Conservation (phyloP, 2,329 filamentous ascomycete species). For the Penicillium thymicola region DNA sequence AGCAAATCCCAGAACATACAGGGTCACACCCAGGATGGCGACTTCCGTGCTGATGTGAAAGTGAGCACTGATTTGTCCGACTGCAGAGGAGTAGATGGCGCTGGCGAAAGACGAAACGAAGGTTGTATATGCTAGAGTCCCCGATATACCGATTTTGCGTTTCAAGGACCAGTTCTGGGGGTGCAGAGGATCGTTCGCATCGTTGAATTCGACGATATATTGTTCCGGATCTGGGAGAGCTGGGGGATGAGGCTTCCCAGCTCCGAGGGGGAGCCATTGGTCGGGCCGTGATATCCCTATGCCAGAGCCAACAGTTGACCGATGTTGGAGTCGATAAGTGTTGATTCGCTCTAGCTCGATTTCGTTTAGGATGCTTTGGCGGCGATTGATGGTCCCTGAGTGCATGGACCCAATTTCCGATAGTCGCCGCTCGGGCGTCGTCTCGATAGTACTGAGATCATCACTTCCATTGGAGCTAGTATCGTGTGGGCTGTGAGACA, state of each 20-base stretch:
- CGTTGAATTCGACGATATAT: constrained; percentile 56
- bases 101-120: constrained; percentile 51
- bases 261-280: constrained; percentile 29
- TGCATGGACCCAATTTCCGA: neutral
- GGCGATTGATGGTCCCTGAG: constrained; percentile 15
- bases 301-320: constrained; percentile 27
- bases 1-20: constrained; percentile 54
- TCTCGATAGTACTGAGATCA: constrained; percentile 1
- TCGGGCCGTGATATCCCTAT: constrained; percentile 15
- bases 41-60: constrained; percentile 48
- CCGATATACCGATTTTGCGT: constrained; percentile 38
- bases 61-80: constrained; percentile 49
- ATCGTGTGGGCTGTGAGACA: constrained; percentile 3
- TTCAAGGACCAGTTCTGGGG: constrained; percentile 51
- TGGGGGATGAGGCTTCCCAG: constrained; percentile 33
- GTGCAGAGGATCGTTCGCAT: constrained; percentile 49
- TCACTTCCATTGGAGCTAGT: constrained; percentile 7
- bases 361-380: constrained; percentile 18
- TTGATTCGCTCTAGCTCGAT: constrained; percentile 31
- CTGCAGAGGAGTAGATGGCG: constrained; percentile 68
- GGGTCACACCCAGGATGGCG: constrained; percentile 46
- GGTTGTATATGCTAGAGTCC: constrained; percentile 45
- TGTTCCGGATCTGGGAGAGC: constrained; percentile 50
- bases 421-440: neutral
- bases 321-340: constrained; percentile 26